A percentile compares a stretch with the other conserved stretches of the same genome.
These are phyloP conservation scores for Xylaria scruposa DNA, from an alignment of 495 filamentous ascomycete genomes.

Conservation along the genomic window DNA sequence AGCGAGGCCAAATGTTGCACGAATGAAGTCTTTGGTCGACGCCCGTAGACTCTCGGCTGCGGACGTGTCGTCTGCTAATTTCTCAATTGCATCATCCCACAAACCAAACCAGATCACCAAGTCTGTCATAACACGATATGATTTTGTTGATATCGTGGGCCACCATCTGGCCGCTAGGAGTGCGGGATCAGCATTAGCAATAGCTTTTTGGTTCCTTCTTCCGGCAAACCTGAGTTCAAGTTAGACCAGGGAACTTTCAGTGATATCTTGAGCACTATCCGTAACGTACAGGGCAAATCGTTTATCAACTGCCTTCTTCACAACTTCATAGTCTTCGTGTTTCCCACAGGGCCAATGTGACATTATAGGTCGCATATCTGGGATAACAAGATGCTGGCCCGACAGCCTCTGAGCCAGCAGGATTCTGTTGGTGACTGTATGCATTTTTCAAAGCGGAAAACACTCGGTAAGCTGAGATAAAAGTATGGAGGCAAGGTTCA, in stretches of 20 bases:
- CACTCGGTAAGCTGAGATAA: background rate
- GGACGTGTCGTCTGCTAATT: conserved; percentile 21
- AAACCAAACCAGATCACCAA: conserved; percentile 37
- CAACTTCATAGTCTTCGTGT: conserved; percentile 31
- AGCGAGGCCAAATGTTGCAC: conserved; percentile 25
- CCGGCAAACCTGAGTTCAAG: conserved; percentile 11
- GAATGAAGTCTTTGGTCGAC: conserved; percentile 33
- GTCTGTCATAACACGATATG: conserved; percentile 31
- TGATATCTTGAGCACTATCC: background rate
- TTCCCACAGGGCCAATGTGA: conserved; percentile 32
- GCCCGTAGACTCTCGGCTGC: conserved; percentile 31
- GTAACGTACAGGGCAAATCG: conserved; percentile 29
- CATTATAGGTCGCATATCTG: conserved; percentile 36
- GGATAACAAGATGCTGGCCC: conserved; percentile 35
- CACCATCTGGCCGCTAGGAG: conserved; percentile 39
- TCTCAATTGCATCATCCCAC: conserved; percentile 38
- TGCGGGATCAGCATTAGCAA: conserved; percentile 30
- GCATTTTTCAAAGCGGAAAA: conserved; percentile 22
- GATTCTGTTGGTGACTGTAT: conserved; percentile 27
- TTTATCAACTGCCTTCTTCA: conserved; percentile 32
- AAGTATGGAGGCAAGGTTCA: background rate
- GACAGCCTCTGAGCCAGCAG: conserved; percentile 31
- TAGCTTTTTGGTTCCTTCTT: conserved; percentile 29
- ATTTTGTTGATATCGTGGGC: conserved; percentile 29
- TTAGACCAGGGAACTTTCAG: background rate